Conservation (phyloP, 176 grass and related monocot species). For the Saccharum officinarum region DNA sequence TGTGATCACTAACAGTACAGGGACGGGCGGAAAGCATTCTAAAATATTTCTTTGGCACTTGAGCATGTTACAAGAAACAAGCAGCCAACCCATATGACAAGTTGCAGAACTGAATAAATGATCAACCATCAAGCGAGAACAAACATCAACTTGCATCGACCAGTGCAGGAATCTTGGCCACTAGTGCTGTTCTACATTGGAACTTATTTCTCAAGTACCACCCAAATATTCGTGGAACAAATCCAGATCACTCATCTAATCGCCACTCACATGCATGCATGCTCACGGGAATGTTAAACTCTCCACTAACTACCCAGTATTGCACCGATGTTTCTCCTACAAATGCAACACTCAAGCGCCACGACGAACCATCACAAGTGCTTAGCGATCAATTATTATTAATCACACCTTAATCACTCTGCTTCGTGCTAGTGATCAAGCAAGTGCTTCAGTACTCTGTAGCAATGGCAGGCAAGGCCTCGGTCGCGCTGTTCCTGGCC, state of each 20-base stretch:
- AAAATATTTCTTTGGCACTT: background rate
- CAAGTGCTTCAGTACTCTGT: background rate
- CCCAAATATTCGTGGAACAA: background rate
- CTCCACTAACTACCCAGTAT: background rate
- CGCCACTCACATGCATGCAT: conserved; percentile 7
- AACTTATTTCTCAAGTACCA: background rate
- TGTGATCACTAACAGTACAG: no score
- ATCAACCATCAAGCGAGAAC: conserved; percentile 19
- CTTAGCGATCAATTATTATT: background rate
- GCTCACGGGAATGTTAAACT: background rate
- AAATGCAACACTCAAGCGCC: background rate
- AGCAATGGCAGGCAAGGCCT: no score
- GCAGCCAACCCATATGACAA: background rate
- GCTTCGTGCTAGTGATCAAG: conserved; percentile 20
- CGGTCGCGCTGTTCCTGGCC: no score
- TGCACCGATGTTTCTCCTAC: background rate
- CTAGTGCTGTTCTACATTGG: background rate
- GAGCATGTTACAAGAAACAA: background rate
- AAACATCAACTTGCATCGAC: conserved; percentile 4
- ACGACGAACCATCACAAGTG: conserved; percentile 8
- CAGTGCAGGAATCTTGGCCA: conserved; percentile 32
- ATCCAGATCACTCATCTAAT: conserved; percentile 9
- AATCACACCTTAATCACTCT: background rate
- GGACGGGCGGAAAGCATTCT: no score
- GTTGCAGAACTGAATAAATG: background rate